Base-by-base conservation (phyloP, 2,329 filamentous ascomycete genomes). In the Cyphellophora europaea region DNA sequence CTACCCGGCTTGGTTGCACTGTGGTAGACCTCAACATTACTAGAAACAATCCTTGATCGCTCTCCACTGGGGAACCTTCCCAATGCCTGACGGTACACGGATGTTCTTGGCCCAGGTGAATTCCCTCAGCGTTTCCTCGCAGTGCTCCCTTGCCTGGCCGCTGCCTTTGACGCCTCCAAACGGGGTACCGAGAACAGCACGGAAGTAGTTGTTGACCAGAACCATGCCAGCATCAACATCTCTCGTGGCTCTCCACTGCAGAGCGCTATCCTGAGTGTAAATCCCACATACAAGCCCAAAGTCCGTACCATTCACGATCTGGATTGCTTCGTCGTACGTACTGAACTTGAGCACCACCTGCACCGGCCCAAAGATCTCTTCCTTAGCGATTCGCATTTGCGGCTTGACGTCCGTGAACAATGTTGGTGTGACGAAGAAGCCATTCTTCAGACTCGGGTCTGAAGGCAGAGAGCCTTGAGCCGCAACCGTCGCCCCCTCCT, bases 81-180 rank as follows among this genome's bases (percentile, higher is more conserved):
- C 19, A 3, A 11, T 6, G 6, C 38, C 38, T 8, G 38, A 25
- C 11, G 40, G 40, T n/a, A 41, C 16, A 13, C 32, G 30, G 5
- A 82, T 61, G 2, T 65, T 76, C 65, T 82, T 82, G 14, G 69
- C 72, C 50, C 67, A 62, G 32, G 77, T 57, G 68, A 76, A 81
- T 53, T 81, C 77, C 3, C 69, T 61, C 34, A 79, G 54, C 0
- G 73, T 75, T 17, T 41, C 34, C 4, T 56, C 46, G 1, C 67
- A 61, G 42, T 72, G 71, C 57, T 91, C 85, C 36, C 81, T 76
- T 28, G 84, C 83, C 40, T 88, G 82, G 42, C 85, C 84, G 15
- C 67, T 74, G 62, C 86, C 72, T 62, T 88, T 88, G 66, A 73
- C 84, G 0, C 85, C 85, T 36, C 81, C 79, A 47, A 88, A 88